phyloP scores from a whole-genome alignment of 2,329 filamentous ascomycete species.

The Colletotrichum eremochloae region DNA sequence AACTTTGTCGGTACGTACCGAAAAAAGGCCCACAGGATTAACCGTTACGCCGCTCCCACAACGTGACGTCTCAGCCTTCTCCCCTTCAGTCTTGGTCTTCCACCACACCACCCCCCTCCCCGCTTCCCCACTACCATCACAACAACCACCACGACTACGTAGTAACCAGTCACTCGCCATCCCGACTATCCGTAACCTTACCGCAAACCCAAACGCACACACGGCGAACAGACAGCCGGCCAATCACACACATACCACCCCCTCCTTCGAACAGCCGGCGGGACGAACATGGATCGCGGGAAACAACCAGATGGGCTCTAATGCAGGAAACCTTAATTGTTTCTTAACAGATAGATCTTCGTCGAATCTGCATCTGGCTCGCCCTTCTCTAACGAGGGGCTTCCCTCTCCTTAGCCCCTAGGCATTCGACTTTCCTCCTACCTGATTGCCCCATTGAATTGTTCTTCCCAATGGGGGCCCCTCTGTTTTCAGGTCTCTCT shows the following conservation, averaged over 20 bases:
- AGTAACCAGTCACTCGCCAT: neutral
- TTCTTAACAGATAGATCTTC: constrained; percentile 33
- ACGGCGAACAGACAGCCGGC: constrained; percentile 36
- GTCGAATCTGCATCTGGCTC: constrained; percentile 35
- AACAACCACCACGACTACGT: neutral
- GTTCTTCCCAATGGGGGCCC: neutral
- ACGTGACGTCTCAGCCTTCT: neutral
- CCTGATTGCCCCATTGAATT: neutral
- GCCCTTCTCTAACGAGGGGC: constrained; percentile 28
- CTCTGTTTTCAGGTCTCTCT: constrained; percentile 23
- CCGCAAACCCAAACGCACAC: constrained; percentile 21
- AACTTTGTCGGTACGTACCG: constrained; percentile 6
- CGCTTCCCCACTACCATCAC: constrained; percentile 7
- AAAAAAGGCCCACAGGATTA: neutral
- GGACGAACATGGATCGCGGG: constrained; percentile 39
- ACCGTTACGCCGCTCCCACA: neutral
- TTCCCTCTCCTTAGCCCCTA: neutral
- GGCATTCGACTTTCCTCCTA: neutral
- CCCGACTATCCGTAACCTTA: constrained; percentile 5
- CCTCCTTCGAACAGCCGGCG: constrained; percentile 15
- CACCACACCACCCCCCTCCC: neutral
- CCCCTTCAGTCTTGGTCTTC: neutral
- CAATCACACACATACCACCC: neutral
- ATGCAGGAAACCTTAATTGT: constrained; percentile 43
- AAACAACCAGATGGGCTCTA: constrained; percentile 40